Evolutionary conservation across 768 basidiomycete species (phyloP), one percentile per base, ranked within the genome.

Genomic region (Tylopilus subfusipes): DNA sequence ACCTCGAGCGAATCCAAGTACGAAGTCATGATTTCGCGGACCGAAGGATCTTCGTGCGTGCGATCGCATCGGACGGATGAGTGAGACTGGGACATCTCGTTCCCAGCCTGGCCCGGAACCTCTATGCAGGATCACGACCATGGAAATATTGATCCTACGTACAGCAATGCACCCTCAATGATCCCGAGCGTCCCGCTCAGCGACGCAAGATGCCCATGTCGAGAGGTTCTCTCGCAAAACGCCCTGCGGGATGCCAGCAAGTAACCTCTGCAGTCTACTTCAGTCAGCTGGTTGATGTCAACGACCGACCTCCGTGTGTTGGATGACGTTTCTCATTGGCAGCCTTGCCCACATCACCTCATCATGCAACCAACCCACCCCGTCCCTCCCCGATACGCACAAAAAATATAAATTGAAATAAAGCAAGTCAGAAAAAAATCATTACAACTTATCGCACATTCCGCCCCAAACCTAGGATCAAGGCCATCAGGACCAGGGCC

Each of bases 361-460:
- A 14, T 3, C 34, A 36, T 36, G 13, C 16, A 36, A 18, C 36
- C 4, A 4, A 34, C 14, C 33, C 16, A 14, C 33, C 31, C 31
- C 11, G 10, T n/a, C 9, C 27, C 27, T 29, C 34, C 27, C 43
- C 18, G 21, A 29, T 44, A 19, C 13, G 43, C 43, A 44, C 43
- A 30, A 52, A 61, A 52, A 48, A 68, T 58, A 52, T 70, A 69
- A 67, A 70, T 65, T 66, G 46, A 71, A 63, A 67, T 68, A 57
- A 69, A 70, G 63, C 65, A 71, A 66, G 59, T 58, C 53, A 53
- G 53, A 50, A 51, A 60, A 48, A 31, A 56, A 63, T 63, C 60
- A 53, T 58, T 61, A 63, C 59, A 44, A 55, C 40, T 31, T 4
- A 48, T 38, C 24, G 29, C 43, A 52, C 36, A 36, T 34, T 38